phyloP scores from a whole-genome alignment of 1,139 yeast species.

The Diutina ranongensis region DNA sequence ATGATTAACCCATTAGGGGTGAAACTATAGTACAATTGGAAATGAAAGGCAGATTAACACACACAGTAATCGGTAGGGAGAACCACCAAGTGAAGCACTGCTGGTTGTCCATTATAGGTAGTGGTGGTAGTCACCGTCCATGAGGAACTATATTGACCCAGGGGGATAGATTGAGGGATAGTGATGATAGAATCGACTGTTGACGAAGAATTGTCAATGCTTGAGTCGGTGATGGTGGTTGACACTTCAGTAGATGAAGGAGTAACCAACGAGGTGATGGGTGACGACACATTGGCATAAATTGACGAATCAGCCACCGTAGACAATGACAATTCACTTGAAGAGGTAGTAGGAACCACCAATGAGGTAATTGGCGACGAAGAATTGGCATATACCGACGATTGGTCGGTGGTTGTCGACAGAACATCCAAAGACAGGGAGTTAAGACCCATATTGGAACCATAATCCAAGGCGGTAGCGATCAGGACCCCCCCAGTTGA shows the following conservation, averaged over 20 bases:
- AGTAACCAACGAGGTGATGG: neutral
- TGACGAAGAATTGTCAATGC: neutral
- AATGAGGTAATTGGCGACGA: neutral
- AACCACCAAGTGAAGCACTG: slow-evolving; percentile 5
- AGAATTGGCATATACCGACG: neutral
- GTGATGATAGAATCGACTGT: neutral
- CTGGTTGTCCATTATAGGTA: neutral
- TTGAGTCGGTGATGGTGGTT: neutral
- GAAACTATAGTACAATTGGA: neutral
- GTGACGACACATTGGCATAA: neutral
- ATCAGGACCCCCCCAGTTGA: too few species aligned
- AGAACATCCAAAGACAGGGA: too few species aligned
- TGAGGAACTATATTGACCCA: neutral
- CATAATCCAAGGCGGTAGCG: too few species aligned
- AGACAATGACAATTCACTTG: neutral
- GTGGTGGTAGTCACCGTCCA: neutral
- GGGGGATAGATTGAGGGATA: neutral
- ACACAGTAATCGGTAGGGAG: slow-evolving; percentile 4
- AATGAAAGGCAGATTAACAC: neutral
- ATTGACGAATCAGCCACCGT: neutral
- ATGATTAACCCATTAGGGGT: neutral
- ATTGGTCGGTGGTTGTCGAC: too few species aligned
- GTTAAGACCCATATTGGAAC: too few species aligned
- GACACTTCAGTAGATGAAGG: neutral
- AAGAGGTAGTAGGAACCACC: neutral